Evolutionary conservation across 371 early-diverging fungal species (phyloP).

Genomic region (Blakeslea trispora): DNA sequence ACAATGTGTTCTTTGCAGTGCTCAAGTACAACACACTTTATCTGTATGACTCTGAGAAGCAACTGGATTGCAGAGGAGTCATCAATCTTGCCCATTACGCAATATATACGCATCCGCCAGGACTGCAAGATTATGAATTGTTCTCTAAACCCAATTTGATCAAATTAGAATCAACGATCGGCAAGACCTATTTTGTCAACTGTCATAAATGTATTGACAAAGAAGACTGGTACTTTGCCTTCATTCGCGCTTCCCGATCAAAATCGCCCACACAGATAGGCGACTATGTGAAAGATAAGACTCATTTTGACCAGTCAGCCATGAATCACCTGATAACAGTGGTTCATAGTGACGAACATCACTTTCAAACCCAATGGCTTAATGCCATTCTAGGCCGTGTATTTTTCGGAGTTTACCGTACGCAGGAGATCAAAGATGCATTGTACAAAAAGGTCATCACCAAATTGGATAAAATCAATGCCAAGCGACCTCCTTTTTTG

Average conservation of each 20-base stretch:
- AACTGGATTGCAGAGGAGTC: slow-evolving; percentile 78
- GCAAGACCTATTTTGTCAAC: slow-evolving; percentile 51
- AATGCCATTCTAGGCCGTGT: slow-evolving; percentile 87
- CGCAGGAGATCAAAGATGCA: slow-evolving; percentile 58
- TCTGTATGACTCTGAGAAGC: slow-evolving; percentile 82
- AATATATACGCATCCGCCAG: slow-evolving; percentile 66
- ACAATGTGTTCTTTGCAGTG: slow-evolving; percentile 72
- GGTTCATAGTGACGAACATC: slow-evolving; percentile 65
- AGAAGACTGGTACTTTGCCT: slow-evolving; percentile 86
- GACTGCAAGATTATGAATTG: slow-evolving; percentile 60
- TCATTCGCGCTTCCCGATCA: slow-evolving; percentile 51
- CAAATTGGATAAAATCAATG: slow-evolving; percentile 67
- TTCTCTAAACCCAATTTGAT: slow-evolving; percentile 60
- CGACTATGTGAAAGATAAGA: slow-evolving; percentile 33
- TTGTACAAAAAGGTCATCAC: slow-evolving; percentile 68
- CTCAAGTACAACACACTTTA: slow-evolving; percentile 79
- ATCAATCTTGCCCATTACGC: slow-evolving; percentile 67
- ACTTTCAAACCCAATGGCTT: slow-evolving; percentile 80
- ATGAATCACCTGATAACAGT: slow-evolving; percentile 57
- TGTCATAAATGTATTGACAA: slow-evolving; percentile 71
- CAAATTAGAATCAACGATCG: slow-evolving; percentile 32
- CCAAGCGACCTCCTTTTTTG: slow-evolving; percentile 74
- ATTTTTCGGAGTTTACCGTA: slow-evolving; percentile 72
- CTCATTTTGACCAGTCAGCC: slow-evolving; percentile 56
- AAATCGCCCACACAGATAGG: background rate